Base-by-base conservation (phyloP, 108 stramenopile genomes). In the Conticribra guillardii region DNA sequence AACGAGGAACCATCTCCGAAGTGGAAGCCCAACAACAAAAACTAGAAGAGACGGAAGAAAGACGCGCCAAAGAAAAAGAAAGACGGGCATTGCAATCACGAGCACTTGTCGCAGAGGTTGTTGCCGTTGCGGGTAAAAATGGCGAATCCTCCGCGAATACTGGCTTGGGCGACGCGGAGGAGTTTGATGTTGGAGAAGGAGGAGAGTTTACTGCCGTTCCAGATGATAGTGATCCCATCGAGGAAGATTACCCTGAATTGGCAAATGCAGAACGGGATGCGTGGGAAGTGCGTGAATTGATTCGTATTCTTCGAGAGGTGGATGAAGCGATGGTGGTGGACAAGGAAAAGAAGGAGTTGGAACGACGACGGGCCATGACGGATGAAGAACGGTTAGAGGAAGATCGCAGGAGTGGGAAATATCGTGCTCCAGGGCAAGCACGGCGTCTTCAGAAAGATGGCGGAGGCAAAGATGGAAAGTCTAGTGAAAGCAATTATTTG, bases 311-410 rank as follows among this genome's bases (percentile, higher is more conserved):
- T 4, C 80, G 90, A 58, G 91, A 92, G 32, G 60, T 67, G 37
- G 96, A 97, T 34, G 73, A 83, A 62, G 66, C 79, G 31, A 60
- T 58, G 33, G 67, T 83, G 50, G 37, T 30, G 7, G 56, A 73
- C 27, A 67, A 62, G 22, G 86, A 96, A 67, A 67, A 52, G 33
- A 55, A 56, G 52, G 98, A 97, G 57, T 75, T 82, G 32, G 74
- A 72, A 54, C 80, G 93, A 23, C 65, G 98, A 28, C 76, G 92
- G 41, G 64, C 82, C 1, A 85, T 99, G 88, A 97, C 97, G 45
- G 96, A 97, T 61, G 97, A 93, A 52, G 94, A 98, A 69, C 69
- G 89, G 0, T 64, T 85, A n/a, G 44, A 73, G 49, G 91, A 98
- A 71, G 96, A 97, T 56, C 76, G 51, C 15, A 69, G 28, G 52